These are phyloP conservation scores for Notholithocarpus densiflorus DNA, from an alignment of 306 rosid genomes.

Conservation along the genomic window DNA sequence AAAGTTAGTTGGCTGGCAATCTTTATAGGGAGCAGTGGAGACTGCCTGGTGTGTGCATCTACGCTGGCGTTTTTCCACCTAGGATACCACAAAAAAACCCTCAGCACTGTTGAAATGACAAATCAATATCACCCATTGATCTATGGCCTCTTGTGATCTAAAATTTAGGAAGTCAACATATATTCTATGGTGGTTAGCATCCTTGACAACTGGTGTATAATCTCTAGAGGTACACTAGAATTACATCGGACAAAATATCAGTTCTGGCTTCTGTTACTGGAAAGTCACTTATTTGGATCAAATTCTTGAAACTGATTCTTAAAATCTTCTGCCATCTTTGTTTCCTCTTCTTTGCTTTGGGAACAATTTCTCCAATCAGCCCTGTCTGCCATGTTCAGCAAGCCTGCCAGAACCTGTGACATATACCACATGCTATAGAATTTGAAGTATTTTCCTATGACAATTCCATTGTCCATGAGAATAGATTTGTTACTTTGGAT, in stretches of 20 bases:
- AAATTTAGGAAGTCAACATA: not conserved
- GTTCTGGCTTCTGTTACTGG: constrained; percentile 8
- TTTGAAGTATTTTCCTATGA: not conserved
- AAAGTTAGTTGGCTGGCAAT: not conserved
- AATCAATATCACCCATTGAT: not conserved
- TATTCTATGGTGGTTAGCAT: not conserved
- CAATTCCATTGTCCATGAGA: not conserved
- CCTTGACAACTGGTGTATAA: not conserved
- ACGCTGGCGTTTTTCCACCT: not conserved
- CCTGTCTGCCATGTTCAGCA: constrained; percentile 83
- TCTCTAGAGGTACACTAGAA: constrained; percentile 4
- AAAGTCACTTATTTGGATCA: constrained; percentile 66
- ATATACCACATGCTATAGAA: constrained; percentile 14
- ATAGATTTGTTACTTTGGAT: not conserved
- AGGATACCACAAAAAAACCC: not conserved
- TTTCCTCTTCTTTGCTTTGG: constrained; percentile 75
- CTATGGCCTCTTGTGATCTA: not conserved
- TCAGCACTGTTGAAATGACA: not conserved
- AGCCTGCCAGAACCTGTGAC: constrained; percentile 83
- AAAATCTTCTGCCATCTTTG: constrained; percentile 59
- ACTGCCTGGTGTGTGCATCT: not conserved
- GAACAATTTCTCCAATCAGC: constrained; percentile 87
- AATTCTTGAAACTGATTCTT: constrained; percentile 69
- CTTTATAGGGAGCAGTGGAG: not conserved
- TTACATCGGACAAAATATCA: not conserved